A percentile compares a stretch with the other conserved stretches of the same genome.
These are phyloP conservation scores for Gossypium gossypioides DNA, from an alignment of 441 rosid species.

Conservation along the genomic window DNA sequence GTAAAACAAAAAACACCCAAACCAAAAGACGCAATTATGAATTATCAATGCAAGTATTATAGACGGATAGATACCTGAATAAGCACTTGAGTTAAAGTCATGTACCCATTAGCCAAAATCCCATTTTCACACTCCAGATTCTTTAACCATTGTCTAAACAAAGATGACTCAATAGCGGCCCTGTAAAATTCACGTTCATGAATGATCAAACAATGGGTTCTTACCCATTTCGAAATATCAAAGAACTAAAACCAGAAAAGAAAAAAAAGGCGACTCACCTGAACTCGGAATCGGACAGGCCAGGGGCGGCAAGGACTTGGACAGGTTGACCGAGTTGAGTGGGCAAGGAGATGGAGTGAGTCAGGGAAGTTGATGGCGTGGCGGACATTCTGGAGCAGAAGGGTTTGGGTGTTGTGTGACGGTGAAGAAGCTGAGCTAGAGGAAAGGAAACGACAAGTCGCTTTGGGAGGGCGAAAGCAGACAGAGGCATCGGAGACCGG, in stretches of 20 bases:
- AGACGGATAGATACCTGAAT: slow-evolving; percentile 42
- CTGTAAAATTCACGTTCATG: slow-evolving; percentile 21
- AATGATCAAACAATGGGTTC: neutral
- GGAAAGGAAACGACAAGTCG: slow-evolving; percentile 17
- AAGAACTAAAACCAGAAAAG: neutral
- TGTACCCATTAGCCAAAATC: slow-evolving; percentile 47
- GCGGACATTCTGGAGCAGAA: slow-evolving; percentile 38
- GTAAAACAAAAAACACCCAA: neutral
- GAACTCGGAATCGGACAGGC: slow-evolving; percentile 59
- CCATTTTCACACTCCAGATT: slow-evolving; percentile 67
- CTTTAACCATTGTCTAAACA: slow-evolving; percentile 73
- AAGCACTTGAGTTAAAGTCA: slow-evolving; percentile 56
- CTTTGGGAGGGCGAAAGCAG: slow-evolving; percentile 25
- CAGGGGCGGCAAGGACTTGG: slow-evolving; percentile 43
- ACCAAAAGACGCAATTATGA: neutral
- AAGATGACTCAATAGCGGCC: slow-evolving; percentile 53
- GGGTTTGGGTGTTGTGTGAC: slow-evolving; percentile 6
- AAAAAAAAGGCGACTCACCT: slow-evolving; percentile 23
- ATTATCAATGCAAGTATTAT: neutral
- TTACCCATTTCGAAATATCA: neutral
- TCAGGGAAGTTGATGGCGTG: slow-evolving; percentile 25
- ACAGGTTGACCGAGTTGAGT: slow-evolving; percentile 51
- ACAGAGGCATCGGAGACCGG: slow-evolving; percentile 16
- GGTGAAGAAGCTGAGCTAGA: slow-evolving; percentile 14
- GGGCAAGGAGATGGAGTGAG: slow-evolving; percentile 45